phyloP scores from a whole-genome alignment of 1,139 yeast genomes.

The Pneumocystis sp. region DNA sequence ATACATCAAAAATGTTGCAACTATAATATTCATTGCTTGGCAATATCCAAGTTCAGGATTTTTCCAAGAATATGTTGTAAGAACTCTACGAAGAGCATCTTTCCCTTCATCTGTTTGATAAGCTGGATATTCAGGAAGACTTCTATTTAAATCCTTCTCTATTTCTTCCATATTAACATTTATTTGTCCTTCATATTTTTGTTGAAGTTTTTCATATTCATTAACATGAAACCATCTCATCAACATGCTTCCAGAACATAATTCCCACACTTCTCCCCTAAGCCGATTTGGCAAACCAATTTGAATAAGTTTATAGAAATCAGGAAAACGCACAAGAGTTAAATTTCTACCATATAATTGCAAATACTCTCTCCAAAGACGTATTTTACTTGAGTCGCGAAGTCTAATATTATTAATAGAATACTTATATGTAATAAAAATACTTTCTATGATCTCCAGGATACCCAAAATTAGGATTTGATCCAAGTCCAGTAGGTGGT shows the following conservation, averaged over 20 bases:
- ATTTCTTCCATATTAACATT: conserved; percentile 90
- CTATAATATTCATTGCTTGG: conserved; percentile 97
- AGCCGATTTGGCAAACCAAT: conserved; percentile 86
- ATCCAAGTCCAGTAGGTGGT: conserved; percentile 59
- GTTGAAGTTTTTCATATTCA: conserved; percentile 44
- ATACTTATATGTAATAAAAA: background rate
- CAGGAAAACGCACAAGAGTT: conserved; percentile 56
- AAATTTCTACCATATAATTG: conserved; percentile 72
- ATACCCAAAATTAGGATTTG: conserved; percentile 47
- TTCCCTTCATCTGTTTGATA: conserved; percentile 82
- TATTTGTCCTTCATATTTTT: conserved; percentile 43
- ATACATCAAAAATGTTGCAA: conserved; percentile 80
- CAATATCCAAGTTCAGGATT: conserved; percentile 97
- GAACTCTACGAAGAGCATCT: conserved; percentile 62
- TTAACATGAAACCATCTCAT: conserved; percentile 48
- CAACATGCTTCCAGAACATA: conserved; percentile 75
- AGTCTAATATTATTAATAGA: conserved; percentile 18
- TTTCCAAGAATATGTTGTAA: conserved; percentile 92
- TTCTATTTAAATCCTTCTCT: conserved; percentile 86
- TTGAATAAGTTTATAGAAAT: conserved; percentile 66
- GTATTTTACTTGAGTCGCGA: conserved; percentile 72
- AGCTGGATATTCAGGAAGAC: conserved; percentile 91
- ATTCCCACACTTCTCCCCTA: conserved; percentile 94
- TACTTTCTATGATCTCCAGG: conserved; percentile 71
- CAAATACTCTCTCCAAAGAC: conserved; percentile 86